A percentile compares a stretch with the other conserved stretches of the same genome.
phyloP scores from a whole-genome alignment of 768 basidiomycete species.

The Serendipita sp. region DNA sequence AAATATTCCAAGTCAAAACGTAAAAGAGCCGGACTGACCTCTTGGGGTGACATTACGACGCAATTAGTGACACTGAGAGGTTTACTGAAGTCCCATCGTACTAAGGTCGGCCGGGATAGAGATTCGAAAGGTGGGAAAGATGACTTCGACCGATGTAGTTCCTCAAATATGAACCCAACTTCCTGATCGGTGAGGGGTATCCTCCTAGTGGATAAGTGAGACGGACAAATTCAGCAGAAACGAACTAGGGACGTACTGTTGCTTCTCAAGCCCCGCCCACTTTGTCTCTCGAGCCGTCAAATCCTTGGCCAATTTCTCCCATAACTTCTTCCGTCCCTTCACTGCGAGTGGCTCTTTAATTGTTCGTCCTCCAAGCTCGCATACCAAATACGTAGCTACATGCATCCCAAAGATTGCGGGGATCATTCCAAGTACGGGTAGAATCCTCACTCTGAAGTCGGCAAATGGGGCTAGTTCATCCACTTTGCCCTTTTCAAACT shows the following conservation, averaged over 20 bases:
- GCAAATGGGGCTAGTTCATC: conserved; percentile 81
- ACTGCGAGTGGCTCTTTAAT: conserved; percentile 71
- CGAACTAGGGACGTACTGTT: conserved; percentile 25
- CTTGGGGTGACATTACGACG: conserved; percentile 63
- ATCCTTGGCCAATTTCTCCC: conserved; percentile 62
- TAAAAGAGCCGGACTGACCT: conserved; percentile 46
- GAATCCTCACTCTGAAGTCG: conserved; percentile 83
- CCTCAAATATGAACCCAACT: conserved; percentile 70
- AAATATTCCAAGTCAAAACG: neutral
- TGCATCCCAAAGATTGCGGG: conserved; percentile 86
- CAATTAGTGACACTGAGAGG: conserved; percentile 65
- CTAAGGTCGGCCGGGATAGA: conserved; percentile 52
- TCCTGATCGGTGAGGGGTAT: conserved; percentile 74
- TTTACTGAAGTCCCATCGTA: conserved; percentile 59
- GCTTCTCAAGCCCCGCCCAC: conserved; percentile 38
- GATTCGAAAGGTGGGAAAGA: conserved; percentile 66
- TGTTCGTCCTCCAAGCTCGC: conserved; percentile 70
- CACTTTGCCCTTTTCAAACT: conserved; percentile 77
- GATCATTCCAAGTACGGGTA: conserved; percentile 76
- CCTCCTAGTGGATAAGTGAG: conserved; percentile 28
- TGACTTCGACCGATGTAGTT: conserved; percentile 57
- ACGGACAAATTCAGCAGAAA: neutral
- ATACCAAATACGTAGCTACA: conserved; percentile 75
- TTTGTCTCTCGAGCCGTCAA: conserved; percentile 60
- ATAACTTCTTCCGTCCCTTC: conserved; percentile 70